Base-by-base conservation (phyloP, 2,329 filamentous ascomycete genomes). In the Trichoderma hamatum region DNA sequence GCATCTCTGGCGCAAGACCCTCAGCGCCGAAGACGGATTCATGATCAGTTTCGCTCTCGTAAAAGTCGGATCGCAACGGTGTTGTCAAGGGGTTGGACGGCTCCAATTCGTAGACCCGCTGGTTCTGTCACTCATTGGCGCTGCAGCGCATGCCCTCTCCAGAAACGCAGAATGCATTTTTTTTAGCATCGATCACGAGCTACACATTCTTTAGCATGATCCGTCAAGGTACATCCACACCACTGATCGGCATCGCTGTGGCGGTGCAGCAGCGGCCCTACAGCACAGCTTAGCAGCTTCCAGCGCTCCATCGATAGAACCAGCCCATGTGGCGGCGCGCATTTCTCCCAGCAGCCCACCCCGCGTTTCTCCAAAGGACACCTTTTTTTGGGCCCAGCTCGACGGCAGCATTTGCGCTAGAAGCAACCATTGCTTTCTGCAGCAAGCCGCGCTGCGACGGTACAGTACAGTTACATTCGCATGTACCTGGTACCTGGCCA, bases 1-100 rank as follows among this genome's bases (percentile, higher is more conserved):
- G 10, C 19, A 19, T 30, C 30, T 30, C 56, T 16, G 58, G 43
- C 55, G 65, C 56, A 68, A 39, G 19, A 62, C 43, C 14, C 60
- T 56, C 52, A 65, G 52, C 51, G 60, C 49, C 51, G 43, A 10
- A 34, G 64, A 30, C 54, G 54, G 64, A 67, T 46, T 28, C 64
- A 67, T 67, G n/a, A 39, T 65, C 34, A 36, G n/a, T n/a, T 26
- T 58, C 28, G 26, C 24, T 14, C 10, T 39, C 14, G 21, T 24
- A 32, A 21, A 6, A 28, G 10, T 19, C 13, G 36, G 5, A 21
- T 58, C 36, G 52, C 52, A 28, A n/a, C 3, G 1, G 43, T 63
- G 34, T 19, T 55, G 24, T 64, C 49, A 16, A 34, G 24, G 32
- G 3, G 19, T 21, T 26, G 36, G 34, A 26, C 16, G 28, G 46